These are phyloP conservation scores for Fusarium gaditjirri DNA, from an alignment of 2,329 filamentous ascomycete genomes.

Conservation along the genomic window DNA sequence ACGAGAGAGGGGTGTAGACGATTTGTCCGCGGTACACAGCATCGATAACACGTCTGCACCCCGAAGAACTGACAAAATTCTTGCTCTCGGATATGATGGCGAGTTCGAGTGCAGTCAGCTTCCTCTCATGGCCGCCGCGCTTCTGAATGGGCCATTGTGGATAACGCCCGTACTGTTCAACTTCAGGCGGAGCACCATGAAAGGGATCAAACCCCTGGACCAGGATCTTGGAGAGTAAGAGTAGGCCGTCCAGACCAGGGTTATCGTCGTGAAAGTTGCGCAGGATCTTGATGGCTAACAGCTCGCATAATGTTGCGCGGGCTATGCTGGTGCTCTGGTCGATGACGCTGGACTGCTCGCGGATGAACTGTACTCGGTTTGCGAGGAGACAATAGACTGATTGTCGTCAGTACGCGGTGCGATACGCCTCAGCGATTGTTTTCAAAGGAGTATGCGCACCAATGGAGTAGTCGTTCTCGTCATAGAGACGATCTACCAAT, in stretches of 20 bases:
- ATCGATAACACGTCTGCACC: slow-evolving; percentile 74
- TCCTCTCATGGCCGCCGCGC: slow-evolving; percentile 57
- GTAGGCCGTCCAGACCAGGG: slow-evolving; percentile 67
- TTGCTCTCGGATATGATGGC: slow-evolving; percentile 78
- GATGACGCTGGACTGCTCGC: slow-evolving; percentile 70
- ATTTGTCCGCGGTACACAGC: slow-evolving; percentile 74
- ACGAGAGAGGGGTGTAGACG: slow-evolving; percentile 74
- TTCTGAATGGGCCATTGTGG: slow-evolving; percentile 54
- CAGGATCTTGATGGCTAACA: slow-evolving; percentile 72
- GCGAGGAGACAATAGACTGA: slow-evolving; percentile 77
- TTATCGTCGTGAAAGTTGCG: slow-evolving; percentile 74
- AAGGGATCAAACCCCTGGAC: slow-evolving; percentile 77
- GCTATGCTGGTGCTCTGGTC: slow-evolving; percentile 76
- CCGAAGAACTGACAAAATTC: slow-evolving; percentile 69
- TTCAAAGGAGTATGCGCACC: background rate
- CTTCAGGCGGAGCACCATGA: slow-evolving; percentile 69
- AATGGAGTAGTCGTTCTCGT: background rate
- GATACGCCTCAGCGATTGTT: background rate
- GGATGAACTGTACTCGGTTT: slow-evolving; percentile 74
- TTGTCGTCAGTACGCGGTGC: background rate
- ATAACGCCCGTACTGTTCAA: slow-evolving; percentile 58
- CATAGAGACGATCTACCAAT: background rate
- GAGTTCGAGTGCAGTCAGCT: slow-evolving; percentile 75
- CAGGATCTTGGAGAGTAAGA: slow-evolving; percentile 72
- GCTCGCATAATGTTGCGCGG: slow-evolving; percentile 72